Conservation (phyloP, 73 alveolate species). For the Blepharisma japonicum region DNA sequence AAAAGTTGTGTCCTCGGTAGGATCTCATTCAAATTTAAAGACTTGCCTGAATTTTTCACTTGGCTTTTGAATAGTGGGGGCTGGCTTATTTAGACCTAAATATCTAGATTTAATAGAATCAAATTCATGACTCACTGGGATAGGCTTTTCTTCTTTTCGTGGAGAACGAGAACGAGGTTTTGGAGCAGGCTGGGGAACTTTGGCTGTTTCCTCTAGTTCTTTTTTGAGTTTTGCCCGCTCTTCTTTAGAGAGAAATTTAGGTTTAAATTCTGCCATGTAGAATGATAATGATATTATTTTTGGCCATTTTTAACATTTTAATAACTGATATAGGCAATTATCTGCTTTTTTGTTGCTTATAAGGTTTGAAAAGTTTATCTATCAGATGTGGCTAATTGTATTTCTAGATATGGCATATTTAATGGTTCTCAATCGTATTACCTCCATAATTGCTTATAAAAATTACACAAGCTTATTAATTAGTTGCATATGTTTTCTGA, state of each 20-base stretch:
- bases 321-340: too few species aligned
- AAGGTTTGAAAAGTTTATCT: too few species aligned
- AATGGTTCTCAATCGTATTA: too few species aligned
- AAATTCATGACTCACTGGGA: neutral
- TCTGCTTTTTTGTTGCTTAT: too few species aligned
- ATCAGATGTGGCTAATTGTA: too few species aligned
- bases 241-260: neutral
- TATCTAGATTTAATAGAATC: neutral
- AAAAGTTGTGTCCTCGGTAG: slow-evolving; percentile 52
- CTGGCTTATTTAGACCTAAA: too few species aligned
- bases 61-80: slow-evolving; percentile 26
- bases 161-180: slow-evolving; percentile 22
- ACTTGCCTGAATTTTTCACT: slow-evolving; percentile 49
- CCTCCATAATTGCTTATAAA: too few species aligned
- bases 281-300: too few species aligned
- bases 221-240: slow-evolving; percentile 16
- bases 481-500: too few species aligned
- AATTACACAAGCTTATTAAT: too few species aligned
- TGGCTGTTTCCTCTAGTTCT: neutral
- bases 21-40: slow-evolving; percentile 55
- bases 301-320: too few species aligned
- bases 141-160: neutral
- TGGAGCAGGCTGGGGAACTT: neutral
- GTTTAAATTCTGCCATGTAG: neutral
- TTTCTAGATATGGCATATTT: too few species aligned